Conservation (phyloP, 148 eudicot genomes). For the Drosera capensis region DNA sequence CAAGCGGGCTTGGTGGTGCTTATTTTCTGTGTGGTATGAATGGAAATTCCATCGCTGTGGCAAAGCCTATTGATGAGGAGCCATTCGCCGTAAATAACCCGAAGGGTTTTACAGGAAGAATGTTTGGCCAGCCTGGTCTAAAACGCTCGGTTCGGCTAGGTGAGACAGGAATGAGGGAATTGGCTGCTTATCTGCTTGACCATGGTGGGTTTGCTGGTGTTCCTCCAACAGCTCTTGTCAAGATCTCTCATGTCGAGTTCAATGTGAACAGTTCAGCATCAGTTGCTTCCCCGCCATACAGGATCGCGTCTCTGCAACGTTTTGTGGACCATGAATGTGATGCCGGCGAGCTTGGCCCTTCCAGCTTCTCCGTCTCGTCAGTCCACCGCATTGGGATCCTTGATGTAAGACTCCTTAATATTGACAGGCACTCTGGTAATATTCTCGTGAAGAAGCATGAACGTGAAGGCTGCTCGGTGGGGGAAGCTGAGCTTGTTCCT, state of each 20-base stretch:
- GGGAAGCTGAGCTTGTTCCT: constrained; percentile 55
- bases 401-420: constrained; percentile 66
- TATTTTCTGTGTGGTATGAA: constrained; percentile 36
- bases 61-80: constrained; percentile 76
- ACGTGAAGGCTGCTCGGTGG: constrained; percentile 17
- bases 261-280: constrained; percentile 20
- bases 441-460: constrained; percentile 51
- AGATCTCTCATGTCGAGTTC: constrained; percentile 46
- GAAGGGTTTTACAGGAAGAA: constrained; percentile 58
- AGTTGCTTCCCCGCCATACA: constrained; percentile 22
- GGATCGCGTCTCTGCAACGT: constrained; percentile 77
- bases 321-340: constrained; percentile 58
- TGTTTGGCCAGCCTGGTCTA: constrained; percentile 66
- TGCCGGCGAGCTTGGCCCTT: constrained; percentile 87
- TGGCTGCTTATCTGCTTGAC: constrained; percentile 92
- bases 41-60: constrained; percentile 51
- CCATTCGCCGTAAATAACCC: constrained; percentile 70
- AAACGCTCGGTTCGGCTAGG: constrained; percentile 63
- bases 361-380: constrained; percentile 61
- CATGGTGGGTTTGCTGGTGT: constrained; percentile 77
- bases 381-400: constrained; percentile 84
- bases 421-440: constrained; percentile 89
- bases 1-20: constrained; percentile 77
- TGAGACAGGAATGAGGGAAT: constrained; percentile 69
- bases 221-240: constrained; percentile 85